Percentiles rank a stretch among this genome's conserved stretches.
Evolutionary conservation across 108 stramenopile genomes (phyloP).

Genomic region (Pseudonitzschia multiseries): DNA sequence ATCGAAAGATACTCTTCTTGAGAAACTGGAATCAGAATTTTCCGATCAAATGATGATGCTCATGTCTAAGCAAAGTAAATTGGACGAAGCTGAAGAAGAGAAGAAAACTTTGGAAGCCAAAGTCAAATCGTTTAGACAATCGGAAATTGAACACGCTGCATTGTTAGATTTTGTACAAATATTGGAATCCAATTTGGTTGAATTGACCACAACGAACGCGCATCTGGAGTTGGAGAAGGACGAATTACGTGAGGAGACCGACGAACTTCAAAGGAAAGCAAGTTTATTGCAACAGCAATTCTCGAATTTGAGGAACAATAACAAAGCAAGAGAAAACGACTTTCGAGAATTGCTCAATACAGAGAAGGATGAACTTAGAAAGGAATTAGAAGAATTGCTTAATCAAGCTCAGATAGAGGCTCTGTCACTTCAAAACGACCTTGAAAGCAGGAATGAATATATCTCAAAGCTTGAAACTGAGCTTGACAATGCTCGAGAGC

Average conservation of each 20-base stretch:
- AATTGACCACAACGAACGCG: conserved; percentile 34
- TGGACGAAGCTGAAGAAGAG: conserved; percentile 35
- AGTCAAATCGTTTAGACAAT: conserved; percentile 10
- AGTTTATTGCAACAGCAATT: conserved; percentile 17
- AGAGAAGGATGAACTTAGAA: conserved; percentile 29
- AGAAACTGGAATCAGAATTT: conserved; percentile 28
- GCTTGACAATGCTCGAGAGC: conserved; percentile 13
- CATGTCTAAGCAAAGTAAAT: conserved; percentile 31
- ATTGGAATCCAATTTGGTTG: conserved; percentile 36
- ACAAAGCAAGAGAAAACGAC: conserved; percentile 19
- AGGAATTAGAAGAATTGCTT: conserved; percentile 16
- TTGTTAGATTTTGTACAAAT: conserved; percentile 30
- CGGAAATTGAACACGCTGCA: conserved; percentile 29
- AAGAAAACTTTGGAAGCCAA: conserved; percentile 17
- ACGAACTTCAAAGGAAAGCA: conserved; percentile 17
- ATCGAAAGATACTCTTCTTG: conserved; percentile 28
- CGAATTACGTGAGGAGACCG: conserved; percentile 23
- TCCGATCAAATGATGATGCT: conserved; percentile 43
- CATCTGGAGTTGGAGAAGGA: conserved; percentile 33
- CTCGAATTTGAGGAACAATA: not conserved
- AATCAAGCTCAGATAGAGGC: not conserved
- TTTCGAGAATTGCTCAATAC: conserved; percentile 25
- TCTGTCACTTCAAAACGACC: conserved; percentile 8
- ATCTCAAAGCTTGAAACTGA: conserved; percentile 26
- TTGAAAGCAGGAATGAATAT: conserved; percentile 8